Percentiles rank a stretch among this genome's conserved stretches.
Evolutionary conservation across 108 stramenopile genomes (phyloP).

Genomic region (Fistulifera pelliculosa): DNA sequence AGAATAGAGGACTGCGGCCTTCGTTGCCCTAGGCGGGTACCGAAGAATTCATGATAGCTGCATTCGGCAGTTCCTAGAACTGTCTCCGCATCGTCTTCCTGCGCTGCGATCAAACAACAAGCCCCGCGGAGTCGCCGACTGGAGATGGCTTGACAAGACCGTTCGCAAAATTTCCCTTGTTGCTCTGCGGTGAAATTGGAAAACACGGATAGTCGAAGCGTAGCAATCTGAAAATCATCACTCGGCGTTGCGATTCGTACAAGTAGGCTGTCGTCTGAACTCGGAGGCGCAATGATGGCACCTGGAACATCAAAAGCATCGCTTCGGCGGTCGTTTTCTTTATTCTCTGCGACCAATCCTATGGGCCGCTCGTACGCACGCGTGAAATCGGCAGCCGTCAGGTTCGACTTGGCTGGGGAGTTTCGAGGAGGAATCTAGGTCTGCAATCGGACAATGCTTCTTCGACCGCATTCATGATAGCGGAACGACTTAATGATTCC

Average conservation of each 20-base stretch:
- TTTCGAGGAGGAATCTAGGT: too few relatives aligned
- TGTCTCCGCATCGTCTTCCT: constrained; percentile 3
- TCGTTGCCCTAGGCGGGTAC: constrained; percentile 48
- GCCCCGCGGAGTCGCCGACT: constrained; percentile 54
- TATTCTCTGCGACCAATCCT: not conserved
- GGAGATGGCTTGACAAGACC: constrained; percentile 55
- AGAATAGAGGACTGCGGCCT: constrained; percentile 45
- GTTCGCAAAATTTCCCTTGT: constrained; percentile 37
- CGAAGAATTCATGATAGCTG: constrained; percentile 72
- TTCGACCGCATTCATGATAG: not conserved
- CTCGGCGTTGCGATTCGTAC: constrained; percentile 30
- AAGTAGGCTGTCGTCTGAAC: constrained; percentile 4
- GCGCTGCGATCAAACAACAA: constrained; percentile 64
- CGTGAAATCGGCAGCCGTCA: not conserved
- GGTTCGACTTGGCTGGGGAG: constrained; percentile 6
- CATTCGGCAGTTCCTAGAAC: constrained; percentile 71
- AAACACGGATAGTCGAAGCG: constrained; percentile 74
- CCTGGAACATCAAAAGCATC: not conserved
- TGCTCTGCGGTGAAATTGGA: constrained; percentile 51
- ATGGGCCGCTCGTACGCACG: not conserved
- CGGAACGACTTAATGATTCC: constrained; percentile 3
- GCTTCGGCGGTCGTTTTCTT: not conserved
- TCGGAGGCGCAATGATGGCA: not conserved
- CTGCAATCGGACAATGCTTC: too few relatives aligned
- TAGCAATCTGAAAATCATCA: constrained; percentile 72